Evolutionary conservation across 2,329 filamentous ascomycete species (phyloP).

Genomic region (Paracorniculantispora psalliotae): DNA sequence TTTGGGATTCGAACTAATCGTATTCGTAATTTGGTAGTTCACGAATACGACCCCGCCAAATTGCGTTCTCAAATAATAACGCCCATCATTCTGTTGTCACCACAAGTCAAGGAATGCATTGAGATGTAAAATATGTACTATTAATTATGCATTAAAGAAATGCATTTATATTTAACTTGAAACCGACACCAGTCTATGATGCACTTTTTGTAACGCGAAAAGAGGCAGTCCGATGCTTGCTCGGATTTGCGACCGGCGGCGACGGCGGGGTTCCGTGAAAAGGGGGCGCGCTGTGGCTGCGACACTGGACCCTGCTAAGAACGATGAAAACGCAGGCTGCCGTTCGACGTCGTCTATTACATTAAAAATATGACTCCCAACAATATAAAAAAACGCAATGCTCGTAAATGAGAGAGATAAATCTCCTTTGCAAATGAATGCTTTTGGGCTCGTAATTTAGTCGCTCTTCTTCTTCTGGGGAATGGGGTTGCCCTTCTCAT

Average conservation of each 20-base stretch:
- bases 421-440: background rate
- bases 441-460: background rate
- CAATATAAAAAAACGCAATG: conserved; percentile 8
- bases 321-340: background rate
- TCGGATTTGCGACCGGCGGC: background rate
- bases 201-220: background rate
- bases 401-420: conserved; percentile 4
- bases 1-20: too few relatives aligned
- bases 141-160: background rate
- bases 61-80: too few relatives aligned
- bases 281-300: background rate
- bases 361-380: conserved; percentile 7
- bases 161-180: background rate
- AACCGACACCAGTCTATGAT: background rate
- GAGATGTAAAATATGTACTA: background rate
- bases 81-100: too few relatives aligned
- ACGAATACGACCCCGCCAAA: too few relatives aligned
- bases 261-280: conserved; percentile 1
- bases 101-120: too few relatives aligned
- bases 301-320: background rate
- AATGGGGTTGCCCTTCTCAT: conserved; percentile 38
- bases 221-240: background rate
- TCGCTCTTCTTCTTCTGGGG: conserved; percentile 26
- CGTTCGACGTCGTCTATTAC: conserved; percentile 5
- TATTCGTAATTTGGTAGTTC: too few relatives aligned